phyloP scores from a whole-genome alignment of 2,329 filamentous ascomycete species.

The Fusarium siculi region DNA sequence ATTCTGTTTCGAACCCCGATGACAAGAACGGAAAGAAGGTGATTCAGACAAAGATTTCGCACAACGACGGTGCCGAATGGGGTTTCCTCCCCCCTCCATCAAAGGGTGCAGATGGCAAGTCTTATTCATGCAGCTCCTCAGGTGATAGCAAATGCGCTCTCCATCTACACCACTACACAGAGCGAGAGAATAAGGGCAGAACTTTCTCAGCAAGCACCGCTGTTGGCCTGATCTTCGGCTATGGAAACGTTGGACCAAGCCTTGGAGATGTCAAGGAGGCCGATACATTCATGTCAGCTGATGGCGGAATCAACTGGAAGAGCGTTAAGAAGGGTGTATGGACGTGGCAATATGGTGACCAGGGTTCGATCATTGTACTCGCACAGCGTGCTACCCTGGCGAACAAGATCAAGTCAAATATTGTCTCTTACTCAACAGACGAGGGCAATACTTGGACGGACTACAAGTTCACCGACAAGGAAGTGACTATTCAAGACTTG shows the following conservation, averaged over 20 bases:
- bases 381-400: conserved; percentile 77
- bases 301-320: conserved; percentile 91
- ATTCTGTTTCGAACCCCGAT: conserved; percentile 80
- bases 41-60: conserved; percentile 90
- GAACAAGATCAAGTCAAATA: conserved; percentile 73
- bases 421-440: conserved; percentile 80
- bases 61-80: conserved; percentile 96
- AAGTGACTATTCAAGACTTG: conserved; percentile 80
- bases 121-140: conserved; percentile 72
- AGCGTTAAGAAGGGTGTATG: conserved; percentile 87
- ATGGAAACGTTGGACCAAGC: conserved; percentile 85
- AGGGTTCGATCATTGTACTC: conserved; percentile 91
- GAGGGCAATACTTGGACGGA: conserved; percentile 83
- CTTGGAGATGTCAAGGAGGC: conserved; percentile 76
- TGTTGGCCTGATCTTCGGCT: conserved; percentile 88
- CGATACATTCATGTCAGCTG: conserved; percentile 89
- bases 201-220: conserved; percentile 91
- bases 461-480: conserved; percentile 76
- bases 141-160: conserved; percentile 79
- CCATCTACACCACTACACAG: conserved; percentile 95
- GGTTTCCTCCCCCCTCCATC: conserved; percentile 76
- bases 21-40: conserved; percentile 83
- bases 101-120: conserved; percentile 76
- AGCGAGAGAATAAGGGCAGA: conserved; percentile 81
- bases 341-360: conserved; percentile 95